These are phyloP conservation scores for Ocimum tenuiflorum DNA, from an alignment of 257 asterid species.

Conservation along the genomic window DNA sequence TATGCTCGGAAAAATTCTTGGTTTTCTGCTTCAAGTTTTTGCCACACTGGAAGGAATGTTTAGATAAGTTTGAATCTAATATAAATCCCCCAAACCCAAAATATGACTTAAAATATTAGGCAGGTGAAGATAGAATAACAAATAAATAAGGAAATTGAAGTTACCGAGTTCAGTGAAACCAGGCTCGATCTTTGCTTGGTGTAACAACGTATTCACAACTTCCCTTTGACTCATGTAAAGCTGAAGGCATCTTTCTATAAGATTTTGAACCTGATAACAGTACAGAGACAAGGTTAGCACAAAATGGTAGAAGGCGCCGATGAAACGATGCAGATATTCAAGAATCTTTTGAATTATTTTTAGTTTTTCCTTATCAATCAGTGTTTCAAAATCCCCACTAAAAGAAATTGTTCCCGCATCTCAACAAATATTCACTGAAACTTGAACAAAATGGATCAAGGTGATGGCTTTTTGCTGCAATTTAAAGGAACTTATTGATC, in stretches of 20 bases:
- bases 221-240: conserved; percentile 90
- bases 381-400: no score
- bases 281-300: conserved; percentile 7
- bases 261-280: conserved; percentile 70
- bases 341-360: not conserved
- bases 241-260: conserved; percentile 95
- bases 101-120: not conserved
- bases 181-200: conserved; percentile 89
- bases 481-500: not conserved
- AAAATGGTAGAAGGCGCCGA: not conserved
- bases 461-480: not conserved
- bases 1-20: no score
- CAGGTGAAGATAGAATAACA: not conserved
- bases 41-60: no score
- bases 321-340: not conserved
- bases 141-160: no score
- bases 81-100: no score
- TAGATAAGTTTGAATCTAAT: no score
- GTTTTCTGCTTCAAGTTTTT: no score
- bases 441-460: not conserved
- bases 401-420: not conserved
- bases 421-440: no score
- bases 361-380: not conserved
- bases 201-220: conserved; percentile 65
- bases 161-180: conserved; percentile 92